These are phyloP conservation scores for Tolypocladium endophyticum DNA, from an alignment of 2,329 filamentous ascomycete species.

Conservation along the genomic window DNA sequence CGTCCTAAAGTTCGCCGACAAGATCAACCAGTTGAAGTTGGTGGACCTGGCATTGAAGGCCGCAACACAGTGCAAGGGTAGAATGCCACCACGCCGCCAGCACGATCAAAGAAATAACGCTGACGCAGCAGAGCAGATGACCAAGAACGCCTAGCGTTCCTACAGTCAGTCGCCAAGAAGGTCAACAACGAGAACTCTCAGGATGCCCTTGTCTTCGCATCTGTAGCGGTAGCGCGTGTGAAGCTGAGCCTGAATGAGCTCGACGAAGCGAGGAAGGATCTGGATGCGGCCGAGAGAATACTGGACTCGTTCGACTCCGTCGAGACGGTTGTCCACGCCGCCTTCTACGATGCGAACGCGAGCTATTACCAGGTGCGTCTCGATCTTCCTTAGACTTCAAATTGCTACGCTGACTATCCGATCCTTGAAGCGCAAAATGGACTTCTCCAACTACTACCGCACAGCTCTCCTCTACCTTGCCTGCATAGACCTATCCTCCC, in stretches of 20 bases:
- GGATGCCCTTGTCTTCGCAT: slow-evolving; percentile 91
- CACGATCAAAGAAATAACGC: neutral
- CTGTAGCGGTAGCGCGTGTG: slow-evolving; percentile 78
- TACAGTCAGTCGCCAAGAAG: slow-evolving; percentile 72
- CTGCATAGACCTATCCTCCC: slow-evolving; percentile 73
- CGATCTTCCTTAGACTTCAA: neutral
- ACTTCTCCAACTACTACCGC: slow-evolving; percentile 95
- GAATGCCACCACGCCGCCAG: neutral
- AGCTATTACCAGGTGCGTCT: slow-evolving; percentile 71
- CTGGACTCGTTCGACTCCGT: slow-evolving; percentile 90
- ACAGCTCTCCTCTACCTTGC: slow-evolving; percentile 96
- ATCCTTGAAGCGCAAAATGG: slow-evolving; percentile 51
- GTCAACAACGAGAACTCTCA: slow-evolving; percentile 88
- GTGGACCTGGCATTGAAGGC: slow-evolving; percentile 84
- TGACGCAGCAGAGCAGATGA: slow-evolving; percentile 52
- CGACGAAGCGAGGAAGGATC: slow-evolving; percentile 73
- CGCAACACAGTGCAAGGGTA: slow-evolving; percentile 73
- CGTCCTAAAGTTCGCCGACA: slow-evolving; percentile 91
- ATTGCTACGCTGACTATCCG: neutral
- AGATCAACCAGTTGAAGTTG: slow-evolving; percentile 98
- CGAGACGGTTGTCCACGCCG: slow-evolving; percentile 88
- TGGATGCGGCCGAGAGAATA: slow-evolving; percentile 79
- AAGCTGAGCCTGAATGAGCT: slow-evolving; percentile 72
- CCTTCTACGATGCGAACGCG: slow-evolving; percentile 92
- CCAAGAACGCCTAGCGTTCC: slow-evolving; percentile 74